Percentiles rank a stretch among this genome's conserved stretches.
Evolutionary conservation across 176 grass and related monocot genomes (phyloP).

Genomic region (Musa itinerans): DNA sequence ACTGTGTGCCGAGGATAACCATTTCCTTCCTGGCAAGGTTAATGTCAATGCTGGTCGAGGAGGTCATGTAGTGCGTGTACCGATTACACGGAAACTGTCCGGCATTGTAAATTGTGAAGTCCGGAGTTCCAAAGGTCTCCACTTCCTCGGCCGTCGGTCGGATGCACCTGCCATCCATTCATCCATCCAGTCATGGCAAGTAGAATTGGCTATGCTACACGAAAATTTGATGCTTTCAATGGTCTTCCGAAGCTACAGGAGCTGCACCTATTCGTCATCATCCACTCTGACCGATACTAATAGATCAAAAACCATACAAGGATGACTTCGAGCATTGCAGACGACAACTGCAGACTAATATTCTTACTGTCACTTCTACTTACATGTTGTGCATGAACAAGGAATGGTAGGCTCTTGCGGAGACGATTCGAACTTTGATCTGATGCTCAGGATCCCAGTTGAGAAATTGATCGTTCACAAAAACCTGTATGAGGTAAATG

Average conservation of each 20-base stretch:
- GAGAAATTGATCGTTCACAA: conserved; percentile 96
- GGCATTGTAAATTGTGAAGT: conserved; percentile 99
- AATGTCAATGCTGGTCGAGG: conserved; percentile 86
- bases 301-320: conserved; percentile 12
- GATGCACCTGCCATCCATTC: conserved; percentile 67
- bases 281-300: conserved; percentile 1
- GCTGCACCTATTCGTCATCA: background rate
- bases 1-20: conserved; percentile 98
- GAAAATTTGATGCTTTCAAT: conserved; percentile 8
- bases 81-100: conserved; percentile 96
- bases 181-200: conserved; percentile 39
- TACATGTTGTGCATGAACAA: conserved; percentile 99
- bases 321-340: conserved; percentile 4
- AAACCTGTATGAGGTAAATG: conserved; percentile 37
- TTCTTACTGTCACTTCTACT: conserved; percentile 22
- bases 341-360: background rate
- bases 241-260: conserved; percentile 38
- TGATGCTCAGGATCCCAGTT: conserved; percentile 86
- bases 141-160: conserved; percentile 80
- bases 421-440: conserved; percentile 97
- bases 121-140: conserved; percentile 76
- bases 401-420: conserved; percentile 89
- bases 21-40: conserved; percentile 90
- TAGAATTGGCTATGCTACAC: conserved; percentile 23
- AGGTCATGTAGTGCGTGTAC: conserved; percentile 98